Evolutionary conservation across 805 yeast species (phyloP), one percentile per base, ranked within the genome.

Genomic region (Monosporozyma aerobia): DNA sequence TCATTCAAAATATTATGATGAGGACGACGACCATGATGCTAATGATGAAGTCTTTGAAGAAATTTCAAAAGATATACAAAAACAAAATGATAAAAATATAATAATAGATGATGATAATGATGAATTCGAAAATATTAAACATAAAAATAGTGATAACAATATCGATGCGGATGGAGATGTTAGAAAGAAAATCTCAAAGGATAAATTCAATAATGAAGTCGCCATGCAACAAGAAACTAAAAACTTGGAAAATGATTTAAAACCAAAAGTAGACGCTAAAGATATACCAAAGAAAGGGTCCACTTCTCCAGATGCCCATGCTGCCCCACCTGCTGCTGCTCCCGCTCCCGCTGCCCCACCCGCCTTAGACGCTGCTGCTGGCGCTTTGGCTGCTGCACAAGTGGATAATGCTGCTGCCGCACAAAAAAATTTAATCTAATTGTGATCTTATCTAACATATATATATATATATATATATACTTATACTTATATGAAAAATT

Each of bases 151-250:
- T 41, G 16, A 53, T 45, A 44, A 30, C 16, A 51, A 40, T 40
- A 16, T 44, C 40, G 35, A 47, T 22, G 50, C 7, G 19, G 39
- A 33, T 14, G 37, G 29, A 14, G 51, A 48, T 32, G 46, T 30
- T 37, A 29, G 44, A 23, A 48, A 45, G n/a, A 55, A 54, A 48
- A 57, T 58, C 16, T 46, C 58, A 23, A 63, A 59, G 48, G 64
- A 56, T 29, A 57, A 56, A 47, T 64, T 64, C 56, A 63, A 63
- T 53, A 63, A 64, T 44, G 68, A 64, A 45, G 63, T 64, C 3
- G 67, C 66, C 14, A 58, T 48, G 52, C 69, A 63, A 46, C 64
- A 63, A 49, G 69, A 64, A 52, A 59, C 57, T 9, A 56, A 60
- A 49, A 63, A 63, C 46, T 53, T 63, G 32, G 62, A 56, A 33